Evolutionary conservation across 805 yeast genomes (phyloP), one percentile per base, ranked within the genome.

Genomic region (Yamadazyma insecticola): DNA sequence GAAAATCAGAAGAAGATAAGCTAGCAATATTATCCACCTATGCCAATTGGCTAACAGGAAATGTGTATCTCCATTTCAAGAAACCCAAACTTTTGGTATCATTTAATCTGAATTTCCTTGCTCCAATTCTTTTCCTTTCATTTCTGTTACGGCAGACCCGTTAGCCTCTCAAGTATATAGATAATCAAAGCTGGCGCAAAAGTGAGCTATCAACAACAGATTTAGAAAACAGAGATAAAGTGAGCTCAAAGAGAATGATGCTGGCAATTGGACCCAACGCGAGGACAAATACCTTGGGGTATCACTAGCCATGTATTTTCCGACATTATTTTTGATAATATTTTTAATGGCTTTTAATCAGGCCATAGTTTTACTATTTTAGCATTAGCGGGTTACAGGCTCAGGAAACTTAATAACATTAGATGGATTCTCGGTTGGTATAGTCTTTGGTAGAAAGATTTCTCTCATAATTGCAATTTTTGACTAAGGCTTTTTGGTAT

Each of bases 261-360:
- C 69, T 15, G 68, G 70, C 22, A 68, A 63, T 36, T 68, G 68
- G n/a, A 59, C 67, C 5, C 48, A 40, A 28, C 50, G 64, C 40
- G 57, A 57, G 32, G 67, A 63, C 19, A 63, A 60, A 35, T 57
- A 57, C 30, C 44, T 63, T 32, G 70, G 68, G 0, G 8, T 32
- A 16, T 41, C 44, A 13, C 41, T 63, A 18, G 32, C 24, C 3
- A 23, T 53, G 7, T 55, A 66, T 36, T 39, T 60, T 13, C 6
- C 47, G 2, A 44, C 67, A 3, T 33, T 55, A 4, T 52, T 53
- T 33, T 33, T 56, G 27, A 55, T 57, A 39, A 31, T 61, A 37
- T 60, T 63, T 31, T 35, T 61, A 10, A 50, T 53, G 13, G 65
- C 65, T 2, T 51, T 63, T 33, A 69, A 63, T 35, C 67, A 60